Evolutionary conservation across 2,329 filamentous ascomycete species (phyloP), one percentile per base, ranked within the genome.

Genomic region (Chlorencoelia australis): DNA sequence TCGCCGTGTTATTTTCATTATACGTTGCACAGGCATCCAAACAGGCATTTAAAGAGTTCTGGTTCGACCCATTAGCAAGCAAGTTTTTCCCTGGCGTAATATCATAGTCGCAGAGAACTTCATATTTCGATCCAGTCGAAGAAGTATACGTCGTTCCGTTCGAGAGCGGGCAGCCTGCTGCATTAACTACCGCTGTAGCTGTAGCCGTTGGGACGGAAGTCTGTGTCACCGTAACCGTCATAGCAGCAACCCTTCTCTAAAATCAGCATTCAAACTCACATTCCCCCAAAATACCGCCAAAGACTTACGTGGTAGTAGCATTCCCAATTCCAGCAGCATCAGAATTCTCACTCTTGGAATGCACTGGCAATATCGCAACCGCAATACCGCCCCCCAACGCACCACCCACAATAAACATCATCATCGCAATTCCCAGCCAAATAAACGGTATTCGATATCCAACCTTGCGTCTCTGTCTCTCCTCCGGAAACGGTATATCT

Each of bases 121-220:
- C 9, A 18, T 18, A 30, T 18, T 10, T 18, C 11, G 18, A 11
- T n/a, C n/a, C n/a, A n/a, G n/a, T n/a, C n/a, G n/a, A n/a, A 9
- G 29, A 30, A 19, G 15, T 30, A 14, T 30, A 30, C 8, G 29
- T 30, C 9, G 29, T 30, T 10, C 29, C 29, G 16, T 30, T 30
- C 7, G 10, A 19, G 11, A 30, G 16, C n/a, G 29, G 29, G 20
- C 29, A 30, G 8, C 29, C 29, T 9, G 15, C 29, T 19, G 29
- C 16, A 9, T 30, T 11, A 4, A 30, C 29, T 18, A 18, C 8
- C 20, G 20, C 29, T 5, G 27, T 29, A n/a, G n/a, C n/a, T n/a
- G n/a, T n/a, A 15, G 27, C 27, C 9, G 14, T 13, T 7, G 25
- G 8, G 14, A 16, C 10, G 8, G 27, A 13, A 16, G 27, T 30